Evolutionary conservation across 768 basidiomycete genomes (phyloP), one percentile per base, ranked within the genome.

Genomic region (Filobasidium floriforme): DNA sequence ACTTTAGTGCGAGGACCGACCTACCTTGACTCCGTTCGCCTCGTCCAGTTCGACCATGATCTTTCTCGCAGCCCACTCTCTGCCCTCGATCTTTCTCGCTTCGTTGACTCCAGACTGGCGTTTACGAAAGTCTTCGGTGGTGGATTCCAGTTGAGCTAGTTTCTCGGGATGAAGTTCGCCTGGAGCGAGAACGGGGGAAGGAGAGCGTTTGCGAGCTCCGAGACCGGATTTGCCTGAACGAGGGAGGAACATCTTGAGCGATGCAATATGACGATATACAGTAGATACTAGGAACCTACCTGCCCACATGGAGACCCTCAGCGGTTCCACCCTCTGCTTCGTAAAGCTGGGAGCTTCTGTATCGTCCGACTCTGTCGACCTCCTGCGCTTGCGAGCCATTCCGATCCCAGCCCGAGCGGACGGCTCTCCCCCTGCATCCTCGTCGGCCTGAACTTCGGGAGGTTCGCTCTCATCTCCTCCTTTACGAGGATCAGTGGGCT

Each of bases 11-110:
- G 2, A 49, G 46, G 5, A 6, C 14, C 26, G 63, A 69, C 74
- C 63, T 64, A 78, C 75, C 65, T 71, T 71, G 63, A 76, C 61
- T 1, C 73, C 75, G 62, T 64, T 70, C 15, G 72, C 72, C 29
- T 59, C 37, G 59, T 78, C 75, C 61, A 73, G 69, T 41, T 68
- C 66, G 3, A 72, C 63, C 63, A 78, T 54, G 61, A 69, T 61
- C 51, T 72, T 71, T 64, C 75, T 74, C 32, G 75, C 77, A 28
- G 70, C 71, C 61, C 63, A 66, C 40, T 71, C 71, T 62, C 70
- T 71, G 51, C 67, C 54, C 66, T 76, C 74, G 18, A 68, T 62
- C 51, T 74, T 70, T 65, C 69, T 78, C 41, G 67, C 69, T 24
- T 68, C 69, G 26, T 69, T 73, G 28, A 71, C 70, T 41, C 44